Evolutionary conservation across 2,329 filamentous ascomycete genomes (phyloP).

Genomic region (Cladosporium sp.): DNA sequence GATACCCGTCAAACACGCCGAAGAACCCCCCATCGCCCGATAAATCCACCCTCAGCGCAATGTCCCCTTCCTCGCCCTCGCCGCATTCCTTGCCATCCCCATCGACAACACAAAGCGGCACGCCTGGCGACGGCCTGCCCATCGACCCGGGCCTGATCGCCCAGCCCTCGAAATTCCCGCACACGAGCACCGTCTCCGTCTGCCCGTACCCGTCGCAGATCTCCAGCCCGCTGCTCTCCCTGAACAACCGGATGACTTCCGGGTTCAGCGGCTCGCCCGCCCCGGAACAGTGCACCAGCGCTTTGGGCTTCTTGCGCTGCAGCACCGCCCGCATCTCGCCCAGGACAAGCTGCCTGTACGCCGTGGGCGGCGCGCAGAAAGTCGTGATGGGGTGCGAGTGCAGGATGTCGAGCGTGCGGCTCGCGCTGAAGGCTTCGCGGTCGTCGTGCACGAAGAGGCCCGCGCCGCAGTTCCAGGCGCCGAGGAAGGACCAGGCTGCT

Average conservation of each 20-base stretch:
- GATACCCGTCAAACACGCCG: slow-evolving; percentile 34
- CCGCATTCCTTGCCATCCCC: slow-evolving; percentile 33
- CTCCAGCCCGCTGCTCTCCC: slow-evolving; percentile 38
- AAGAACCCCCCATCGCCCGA: slow-evolving; percentile 27
- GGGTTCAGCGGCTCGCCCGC: slow-evolving; percentile 44
- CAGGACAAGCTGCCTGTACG: slow-evolving; percentile 44
- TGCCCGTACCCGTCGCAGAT: slow-evolving; percentile 46
- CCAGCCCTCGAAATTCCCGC: slow-evolving; percentile 41
- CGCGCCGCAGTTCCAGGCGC: slow-evolving; percentile 44
- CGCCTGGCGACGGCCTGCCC: slow-evolving; percentile 42
- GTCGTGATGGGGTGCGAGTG: slow-evolving; percentile 44
- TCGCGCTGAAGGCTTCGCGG: slow-evolving; percentile 37
- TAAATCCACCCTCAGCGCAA: slow-evolving; percentile 34
- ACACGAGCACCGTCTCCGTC: slow-evolving; percentile 43
- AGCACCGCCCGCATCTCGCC: slow-evolving; percentile 36
- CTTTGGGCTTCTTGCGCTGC: slow-evolving; percentile 30
- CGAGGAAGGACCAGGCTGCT: slow-evolving; percentile 44
- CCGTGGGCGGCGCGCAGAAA: slow-evolving; percentile 43
- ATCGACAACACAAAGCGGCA: slow-evolving; percentile 39
- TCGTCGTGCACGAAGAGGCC: slow-evolving; percentile 45
- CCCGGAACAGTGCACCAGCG: slow-evolving; percentile 40
- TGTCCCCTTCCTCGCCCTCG: slow-evolving; percentile 40
- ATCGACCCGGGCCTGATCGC: slow-evolving; percentile 42
- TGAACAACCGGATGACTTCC: slow-evolving; percentile 42
- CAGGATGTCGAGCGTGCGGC: slow-evolving; percentile 36